Evolutionary conservation across 352 stramenopile species (phyloP).

Genomic region (Globisporangium acanthophoron): DNA sequence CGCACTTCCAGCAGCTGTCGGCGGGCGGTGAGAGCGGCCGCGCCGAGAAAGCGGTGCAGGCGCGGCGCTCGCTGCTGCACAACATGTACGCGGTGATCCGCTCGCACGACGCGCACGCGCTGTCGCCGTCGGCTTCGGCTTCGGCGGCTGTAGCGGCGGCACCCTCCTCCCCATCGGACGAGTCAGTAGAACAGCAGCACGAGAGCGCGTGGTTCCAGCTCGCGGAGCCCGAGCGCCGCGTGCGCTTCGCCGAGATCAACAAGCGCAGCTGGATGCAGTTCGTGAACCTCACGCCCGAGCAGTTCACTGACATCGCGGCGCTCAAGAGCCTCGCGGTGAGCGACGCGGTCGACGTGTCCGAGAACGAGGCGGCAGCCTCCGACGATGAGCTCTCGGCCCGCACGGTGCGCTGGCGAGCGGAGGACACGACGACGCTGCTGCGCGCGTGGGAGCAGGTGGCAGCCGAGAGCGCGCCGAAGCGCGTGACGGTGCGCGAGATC

Average conservation of each 20-base stretch:
- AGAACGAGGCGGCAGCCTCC: not conserved
- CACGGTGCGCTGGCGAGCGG: not conserved
- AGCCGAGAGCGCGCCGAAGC: not conserved
- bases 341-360: not conserved
- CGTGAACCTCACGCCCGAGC: not conserved
- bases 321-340: not conserved
- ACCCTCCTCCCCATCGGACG: no score
- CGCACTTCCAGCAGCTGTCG: not conserved
- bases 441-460: slow-evolving; percentile 1
- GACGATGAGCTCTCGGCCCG: not conserved
- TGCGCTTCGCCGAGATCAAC: slow-evolving; percentile 1
- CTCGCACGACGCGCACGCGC: not conserved
- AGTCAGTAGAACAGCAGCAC: not conserved
- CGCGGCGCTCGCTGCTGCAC: not conserved
- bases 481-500: not conserved
- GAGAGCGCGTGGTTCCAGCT: not conserved
- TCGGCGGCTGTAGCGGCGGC: no score
- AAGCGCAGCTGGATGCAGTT: slow-evolving; percentile 1
- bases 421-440: not conserved
- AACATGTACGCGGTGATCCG: slow-evolving; percentile 1
- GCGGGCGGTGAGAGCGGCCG: not conserved
- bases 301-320: not conserved
- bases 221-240: not conserved
- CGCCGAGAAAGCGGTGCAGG: slow-evolving; percentile 1
- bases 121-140: no score